phyloP scores from a whole-genome alignment of 108 stramenopile genomes.

The Skeletonema potamos region DNA sequence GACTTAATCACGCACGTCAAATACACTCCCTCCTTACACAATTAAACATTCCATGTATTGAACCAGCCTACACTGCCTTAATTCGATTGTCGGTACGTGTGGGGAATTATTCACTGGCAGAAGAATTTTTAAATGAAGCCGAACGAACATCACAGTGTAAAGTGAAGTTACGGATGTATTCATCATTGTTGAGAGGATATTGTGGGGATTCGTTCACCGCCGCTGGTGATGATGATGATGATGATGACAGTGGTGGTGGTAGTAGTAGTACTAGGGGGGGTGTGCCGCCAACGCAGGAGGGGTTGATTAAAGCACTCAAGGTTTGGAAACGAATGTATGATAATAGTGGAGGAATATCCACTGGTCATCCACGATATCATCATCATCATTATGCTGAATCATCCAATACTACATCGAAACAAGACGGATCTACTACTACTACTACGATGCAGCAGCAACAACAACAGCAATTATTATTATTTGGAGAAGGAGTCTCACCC shows the following conservation, averaged over 20 bases:
- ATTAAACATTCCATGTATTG: conserved; percentile 65
- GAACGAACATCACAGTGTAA: conserved; percentile 69
- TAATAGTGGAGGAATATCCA: conserved; percentile 33
- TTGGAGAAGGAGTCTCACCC: conserved; percentile 47
- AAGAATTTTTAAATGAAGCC: conserved; percentile 59
- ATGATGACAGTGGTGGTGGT: background rate
- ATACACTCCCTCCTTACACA: conserved; percentile 68
- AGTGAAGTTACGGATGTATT: conserved; percentile 75
- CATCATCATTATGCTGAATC: no score
- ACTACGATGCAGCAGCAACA: background rate
- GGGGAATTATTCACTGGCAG: conserved; percentile 52
- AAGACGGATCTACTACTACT: background rate
- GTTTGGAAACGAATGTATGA: conserved; percentile 64
- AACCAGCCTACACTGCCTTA: conserved; percentile 80
- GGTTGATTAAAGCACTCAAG: conserved; percentile 47
- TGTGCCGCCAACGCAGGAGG: conserved; percentile 13
- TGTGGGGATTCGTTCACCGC: conserved; percentile 29
- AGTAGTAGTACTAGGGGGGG: background rate
- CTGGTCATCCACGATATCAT: conserved; percentile 9
- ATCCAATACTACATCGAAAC: no score
- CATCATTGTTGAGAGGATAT: conserved; percentile 62
- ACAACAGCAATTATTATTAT: conserved; percentile 2
- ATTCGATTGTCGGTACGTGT: conserved; percentile 65
- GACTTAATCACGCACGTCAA: conserved; percentile 61
- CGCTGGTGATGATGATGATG: conserved; percentile 12